Base-by-base conservation (phyloP, 1,284 basidiomycete species). In the Irpex lacteus region DNA sequence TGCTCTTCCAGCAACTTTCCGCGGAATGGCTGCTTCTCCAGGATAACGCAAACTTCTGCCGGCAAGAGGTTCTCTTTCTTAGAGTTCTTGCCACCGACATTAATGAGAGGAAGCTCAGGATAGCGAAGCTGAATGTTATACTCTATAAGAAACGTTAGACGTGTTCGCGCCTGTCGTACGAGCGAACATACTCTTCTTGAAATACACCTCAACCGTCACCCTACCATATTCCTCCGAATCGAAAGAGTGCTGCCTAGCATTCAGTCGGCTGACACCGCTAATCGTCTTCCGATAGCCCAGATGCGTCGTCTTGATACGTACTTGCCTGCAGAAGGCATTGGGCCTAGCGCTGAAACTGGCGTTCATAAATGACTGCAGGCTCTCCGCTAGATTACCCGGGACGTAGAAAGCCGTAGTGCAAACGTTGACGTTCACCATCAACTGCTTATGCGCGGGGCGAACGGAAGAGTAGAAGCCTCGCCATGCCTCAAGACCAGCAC, bases 341-440 rank as follows among this genome's bases (percentile, higher is more conserved):
- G 77, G 65, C 2, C 82, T 81, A 3, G 83, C 84, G 1, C 83
- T 83, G 66, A 84, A 87, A 61, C 79, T 83, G 7, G 81, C 77
- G 6, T 74, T 70, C 49, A 70, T 70, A 70, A 90, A 91, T 36
- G 82, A 80, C 0, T 74, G 67, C 77, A 92, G 79, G 0, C 85
- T 84, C 2, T 80, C 73, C 0, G 84, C 87, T 2, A 92, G 78
- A 67, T 88, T 90, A 11, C 85, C 84, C 0, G 84, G 79, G 3
- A 73, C 81, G 70, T 92, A 91, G 71, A 93, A 93, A 1, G 90
- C 90, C 0, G 90, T 90, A 15, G 89, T 90, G 70, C 88, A 90
- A 2, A 87, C 87, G 65, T 92, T 91, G 62, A 93, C 85, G 68
- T 93, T 92, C 37, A 92, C 87, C 88, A 91, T 89, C 37, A 93